Conservation (phyloP, 2,329 filamentous ascomycete genomes). For the Talaromyces albobiverticillius region DNA sequence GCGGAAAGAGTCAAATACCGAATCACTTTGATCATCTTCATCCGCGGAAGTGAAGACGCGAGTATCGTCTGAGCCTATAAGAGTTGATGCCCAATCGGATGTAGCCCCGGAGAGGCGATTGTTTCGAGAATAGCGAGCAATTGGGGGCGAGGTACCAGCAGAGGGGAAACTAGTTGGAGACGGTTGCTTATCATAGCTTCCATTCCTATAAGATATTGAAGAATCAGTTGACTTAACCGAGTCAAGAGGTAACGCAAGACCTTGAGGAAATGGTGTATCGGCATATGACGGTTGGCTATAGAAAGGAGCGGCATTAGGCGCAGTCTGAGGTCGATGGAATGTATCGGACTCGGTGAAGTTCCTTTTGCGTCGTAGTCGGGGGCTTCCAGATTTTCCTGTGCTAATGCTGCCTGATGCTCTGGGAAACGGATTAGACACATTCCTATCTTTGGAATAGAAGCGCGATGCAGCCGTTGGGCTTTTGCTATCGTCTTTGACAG, state of each 20-base stretch:
- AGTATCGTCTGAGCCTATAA: slow-evolving; percentile 61
- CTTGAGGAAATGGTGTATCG: not conserved
- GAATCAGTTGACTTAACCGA: slow-evolving; percentile 1
- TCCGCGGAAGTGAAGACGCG: slow-evolving; percentile 56
- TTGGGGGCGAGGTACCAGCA: slow-evolving; percentile 18
- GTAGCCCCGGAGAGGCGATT: slow-evolving; percentile 55
- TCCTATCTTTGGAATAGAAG: slow-evolving; percentile 14
- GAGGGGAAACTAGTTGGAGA: slow-evolving; percentile 10
- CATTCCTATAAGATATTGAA: slow-evolving; percentile 1
- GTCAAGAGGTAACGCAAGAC: not conserved
- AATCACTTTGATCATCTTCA: slow-evolving; percentile 62
- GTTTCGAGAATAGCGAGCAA: slow-evolving; percentile 34
- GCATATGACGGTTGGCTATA: not conserved
- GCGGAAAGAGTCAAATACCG: slow-evolving; percentile 61
- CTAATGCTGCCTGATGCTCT: slow-evolving; percentile 19
- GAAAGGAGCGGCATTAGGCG: slow-evolving; percentile 24
- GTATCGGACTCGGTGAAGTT: slow-evolving; percentile 41
- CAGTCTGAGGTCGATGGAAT: slow-evolving; percentile 34
- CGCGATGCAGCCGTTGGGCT: slow-evolving; percentile 17
- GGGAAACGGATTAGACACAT: slow-evolving; percentile 26
- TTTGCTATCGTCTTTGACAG: slow-evolving; percentile 33
- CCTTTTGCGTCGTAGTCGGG: slow-evolving; percentile 29
- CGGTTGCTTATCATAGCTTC: slow-evolving; percentile 4
- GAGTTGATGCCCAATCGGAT: slow-evolving; percentile 59
- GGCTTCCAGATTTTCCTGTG: slow-evolving; percentile 25